phyloP scores from a whole-genome alignment of 2,329 filamentous ascomycete genomes.

The Pleurostoma richardsiae region DNA sequence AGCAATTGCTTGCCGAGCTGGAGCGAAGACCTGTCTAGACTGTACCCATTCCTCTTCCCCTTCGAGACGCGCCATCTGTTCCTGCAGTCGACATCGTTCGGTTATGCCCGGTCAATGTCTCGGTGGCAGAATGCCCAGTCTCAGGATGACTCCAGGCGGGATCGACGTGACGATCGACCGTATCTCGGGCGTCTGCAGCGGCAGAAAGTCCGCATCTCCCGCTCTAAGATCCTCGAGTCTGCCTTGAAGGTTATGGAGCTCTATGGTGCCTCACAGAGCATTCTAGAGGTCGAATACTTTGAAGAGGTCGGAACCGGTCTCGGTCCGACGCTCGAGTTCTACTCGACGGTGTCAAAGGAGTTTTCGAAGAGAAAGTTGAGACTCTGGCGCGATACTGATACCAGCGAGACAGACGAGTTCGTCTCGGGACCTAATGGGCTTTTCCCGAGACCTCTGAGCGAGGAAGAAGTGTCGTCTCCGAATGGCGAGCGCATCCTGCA shows the following conservation, averaged over 20 bases:
- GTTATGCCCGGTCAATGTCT: constrained; percentile 94
- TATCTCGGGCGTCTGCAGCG: constrained; percentile 88
- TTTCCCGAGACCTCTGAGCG: constrained; percentile 86
- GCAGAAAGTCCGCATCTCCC: constrained; percentile 96
- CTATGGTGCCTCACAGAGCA: constrained; percentile 93
- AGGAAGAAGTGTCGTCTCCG: constrained; percentile 66
- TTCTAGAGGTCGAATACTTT: constrained; percentile 96
- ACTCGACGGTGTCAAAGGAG: constrained; percentile 94
- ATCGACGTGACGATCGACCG: constrained; percentile 76
- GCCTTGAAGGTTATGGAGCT: constrained; percentile 98
- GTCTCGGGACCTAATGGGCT: constrained; percentile 80
- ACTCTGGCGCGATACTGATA: constrained; percentile 91
- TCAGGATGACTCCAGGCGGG: constrained; percentile 72
- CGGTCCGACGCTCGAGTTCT: constrained; percentile 94
- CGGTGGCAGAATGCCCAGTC: constrained; percentile 92
- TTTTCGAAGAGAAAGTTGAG: constrained; percentile 97
- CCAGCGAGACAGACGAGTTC: constrained; percentile 67
- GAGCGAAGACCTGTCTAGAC: constrained; percentile 89
- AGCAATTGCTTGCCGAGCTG: constrained; percentile 94
- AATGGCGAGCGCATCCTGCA: constrained; percentile 85
- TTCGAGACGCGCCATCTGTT: constrained; percentile 97
- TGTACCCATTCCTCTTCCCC: constrained; percentile 95
- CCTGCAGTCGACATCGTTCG: constrained; percentile 95
- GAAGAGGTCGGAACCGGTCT: constrained; percentile 96
- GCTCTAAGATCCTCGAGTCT: constrained; percentile 91